Evolutionary conservation across 352 stramenopile species (phyloP), one percentile per base, ranked within the genome.

Genomic region (Blastocystis sp.): DNA sequence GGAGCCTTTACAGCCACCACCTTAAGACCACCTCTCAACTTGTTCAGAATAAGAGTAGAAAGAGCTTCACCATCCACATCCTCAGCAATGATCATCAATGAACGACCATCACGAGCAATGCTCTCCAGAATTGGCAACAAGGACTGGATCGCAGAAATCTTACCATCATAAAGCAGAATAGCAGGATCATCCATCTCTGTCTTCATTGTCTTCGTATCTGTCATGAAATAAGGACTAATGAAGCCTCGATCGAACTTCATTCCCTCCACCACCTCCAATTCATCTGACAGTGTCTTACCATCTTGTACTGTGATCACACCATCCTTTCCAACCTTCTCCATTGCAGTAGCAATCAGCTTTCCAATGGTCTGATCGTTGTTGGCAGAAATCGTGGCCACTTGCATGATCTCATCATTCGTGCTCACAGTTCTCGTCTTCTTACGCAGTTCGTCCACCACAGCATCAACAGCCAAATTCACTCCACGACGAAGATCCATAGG

Each of bases 191-290:
- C 96, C 89, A 99, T 94, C 90, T 99, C 96, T 90, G 92, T 97
- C 63, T 94, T 92, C 91, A 98, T 96, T 16, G 94, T 98, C 94
- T 99, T 99, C 88, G 95, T 95, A 93, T 99, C 95, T 86, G 95
- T 99, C 88, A 99, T 96, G 87, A 99, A 99, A 91, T 99, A 99
- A 7, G 97, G 97, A 90, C 95, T 98, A 90, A 99, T 99, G 92
- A 95, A 99, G 61, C 97, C 97, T 61, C 97, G 94, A 91, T 99
- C 97, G 89, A 99, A 99, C 90, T 98, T 98, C 96, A 99, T 99
- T 87, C 97, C 97, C 89, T 99, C 97, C 7, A 99, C 96, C 63
- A 99, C 96, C 90, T 99, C 96, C 35, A 99, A 92, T 91, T 99
- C 96, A 92, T 99, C 98, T 88, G 97, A 95, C 69, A 99, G 90